Evolutionary conservation across 1,284 basidiomycete genomes (phyloP), one percentile per base, ranked within the genome.

Genomic region (Marasmius oreades): DNA sequence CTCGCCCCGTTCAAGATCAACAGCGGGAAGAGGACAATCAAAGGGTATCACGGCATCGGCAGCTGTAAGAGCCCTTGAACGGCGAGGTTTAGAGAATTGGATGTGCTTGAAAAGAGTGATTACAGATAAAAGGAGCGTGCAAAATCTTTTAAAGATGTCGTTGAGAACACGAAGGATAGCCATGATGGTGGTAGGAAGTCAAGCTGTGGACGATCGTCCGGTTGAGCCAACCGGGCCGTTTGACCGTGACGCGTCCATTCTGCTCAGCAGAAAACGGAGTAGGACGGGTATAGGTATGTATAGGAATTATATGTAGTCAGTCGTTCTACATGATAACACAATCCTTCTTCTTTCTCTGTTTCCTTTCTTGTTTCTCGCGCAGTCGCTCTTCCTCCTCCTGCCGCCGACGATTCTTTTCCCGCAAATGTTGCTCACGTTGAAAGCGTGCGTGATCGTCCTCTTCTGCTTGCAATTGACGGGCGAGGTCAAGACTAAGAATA

Each of bases 381-480:
- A 62, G 63, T 45, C 59, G 63, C 56, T 62, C 58, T 44, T 60
- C 52, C 51, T 65, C 67, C 60, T 62, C 64, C 61, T 48, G 60
- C 61, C 67, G 69, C 58, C 65, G 66, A 18, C 64, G 64, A 18
- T 72, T 65, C 50, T 72, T 69, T 51, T 78, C 70, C 1, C 71
- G 73, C 10, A 66, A 42, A 59, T 70, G 67, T 20, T 67, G 69
- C 12, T 71, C 71, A 45, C 79, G 75, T 46, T 73, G 63, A 22
- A 70, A 69, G 0, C 67, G 73, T 2, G 81, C 80, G 2, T 68
- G 70, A 8, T 76, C 75, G 46, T 93, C 84, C 68, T 93, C 91
- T 60, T 90, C 87, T 0, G 79, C 81, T 65, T 93, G 90, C 6
- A 93, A 72, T 60, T 85, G 83, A 50, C 74, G 76, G 2, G 92